These are phyloP conservation scores for Pseudogymnoascus sp. DNA, from an alignment of 2,329 filamentous ascomycete genomes.

Conservation along the genomic window DNA sequence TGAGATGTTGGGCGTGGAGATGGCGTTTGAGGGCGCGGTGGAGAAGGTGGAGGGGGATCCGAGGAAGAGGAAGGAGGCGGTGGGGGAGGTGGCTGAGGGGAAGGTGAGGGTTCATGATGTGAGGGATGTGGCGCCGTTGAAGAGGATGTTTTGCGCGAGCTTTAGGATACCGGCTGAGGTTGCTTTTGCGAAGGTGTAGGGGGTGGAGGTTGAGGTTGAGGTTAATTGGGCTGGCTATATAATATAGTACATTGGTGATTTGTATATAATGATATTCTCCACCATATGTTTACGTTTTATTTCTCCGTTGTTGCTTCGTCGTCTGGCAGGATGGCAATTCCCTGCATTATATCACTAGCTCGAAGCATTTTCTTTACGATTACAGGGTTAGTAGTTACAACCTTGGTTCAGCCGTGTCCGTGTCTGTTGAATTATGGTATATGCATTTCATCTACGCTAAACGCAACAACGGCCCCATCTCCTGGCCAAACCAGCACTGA, in stretches of 20 bases:
- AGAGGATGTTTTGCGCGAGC: slow-evolving; percentile 93
- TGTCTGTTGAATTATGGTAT: slow-evolving; percentile 8
- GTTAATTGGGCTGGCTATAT: background rate
- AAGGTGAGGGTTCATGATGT: slow-evolving; percentile 57
- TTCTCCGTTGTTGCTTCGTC: background rate
- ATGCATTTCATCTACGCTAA: slow-evolving; percentile 10
- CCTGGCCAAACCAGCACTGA: slow-evolving; percentile 1
- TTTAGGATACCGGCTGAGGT: slow-evolving; percentile 78
- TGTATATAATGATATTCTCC: background rate
- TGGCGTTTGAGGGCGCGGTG: slow-evolving; percentile 34
- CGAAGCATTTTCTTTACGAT: background rate
- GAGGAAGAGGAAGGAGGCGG: slow-evolving; percentile 28
- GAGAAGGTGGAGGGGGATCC: slow-evolving; percentile 33
- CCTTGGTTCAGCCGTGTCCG: background rate
- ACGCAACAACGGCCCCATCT: slow-evolving; percentile 7
- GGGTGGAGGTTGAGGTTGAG: background rate
- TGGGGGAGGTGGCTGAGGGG: slow-evolving; percentile 36
- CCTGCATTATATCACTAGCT: background rate
- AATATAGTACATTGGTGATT: background rate
- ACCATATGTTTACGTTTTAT: background rate
- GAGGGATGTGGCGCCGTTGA: slow-evolving; percentile 81
- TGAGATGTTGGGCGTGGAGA: slow-evolving; percentile 38
- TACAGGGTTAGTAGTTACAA: background rate
- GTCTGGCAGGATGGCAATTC: background rate
- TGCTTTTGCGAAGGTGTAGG: slow-evolving; percentile 49